Conservation (phyloP, 805 yeast genomes). For the Yarrowia sp. region DNA sequence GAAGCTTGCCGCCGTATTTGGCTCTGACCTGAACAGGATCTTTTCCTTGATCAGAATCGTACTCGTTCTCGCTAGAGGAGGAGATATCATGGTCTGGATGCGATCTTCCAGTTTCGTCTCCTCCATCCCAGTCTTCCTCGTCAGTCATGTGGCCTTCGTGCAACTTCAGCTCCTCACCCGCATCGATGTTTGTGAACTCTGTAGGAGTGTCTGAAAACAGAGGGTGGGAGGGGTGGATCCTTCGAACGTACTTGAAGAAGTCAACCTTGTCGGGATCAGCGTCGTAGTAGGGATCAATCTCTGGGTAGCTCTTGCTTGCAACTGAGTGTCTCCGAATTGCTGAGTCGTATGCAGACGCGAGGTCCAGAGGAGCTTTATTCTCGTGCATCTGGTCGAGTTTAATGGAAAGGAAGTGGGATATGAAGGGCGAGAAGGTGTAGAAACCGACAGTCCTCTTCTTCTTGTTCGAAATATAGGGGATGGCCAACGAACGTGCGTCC, state of each 20-base stretch:
- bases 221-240: not conserved
- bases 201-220: not conserved
- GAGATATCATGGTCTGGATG: too few species aligned
- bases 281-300: not conserved
- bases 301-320: not conserved
- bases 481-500: not conserved
- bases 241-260: not conserved
- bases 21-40: too few species aligned
- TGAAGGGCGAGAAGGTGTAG: not conserved
- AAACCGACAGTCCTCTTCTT: not conserved
- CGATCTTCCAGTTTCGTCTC: too few species aligned
- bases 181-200: not conserved
- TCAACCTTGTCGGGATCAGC: not conserved
- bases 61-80: too few species aligned
- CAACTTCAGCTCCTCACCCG: not conserved
- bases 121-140: not conserved
- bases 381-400: too few species aligned
- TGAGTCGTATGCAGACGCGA: not conserved
- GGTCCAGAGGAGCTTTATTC: not conserved
- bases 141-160: too few species aligned
- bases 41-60: too few species aligned
- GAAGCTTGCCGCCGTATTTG: not conserved
- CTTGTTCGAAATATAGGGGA: not conserved
- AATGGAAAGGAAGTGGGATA: too few species aligned
- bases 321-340: too few species aligned